Base-by-base conservation (phyloP, 495 filamentous ascomycete genomes). In the Trichoderma parareesei region DNA sequence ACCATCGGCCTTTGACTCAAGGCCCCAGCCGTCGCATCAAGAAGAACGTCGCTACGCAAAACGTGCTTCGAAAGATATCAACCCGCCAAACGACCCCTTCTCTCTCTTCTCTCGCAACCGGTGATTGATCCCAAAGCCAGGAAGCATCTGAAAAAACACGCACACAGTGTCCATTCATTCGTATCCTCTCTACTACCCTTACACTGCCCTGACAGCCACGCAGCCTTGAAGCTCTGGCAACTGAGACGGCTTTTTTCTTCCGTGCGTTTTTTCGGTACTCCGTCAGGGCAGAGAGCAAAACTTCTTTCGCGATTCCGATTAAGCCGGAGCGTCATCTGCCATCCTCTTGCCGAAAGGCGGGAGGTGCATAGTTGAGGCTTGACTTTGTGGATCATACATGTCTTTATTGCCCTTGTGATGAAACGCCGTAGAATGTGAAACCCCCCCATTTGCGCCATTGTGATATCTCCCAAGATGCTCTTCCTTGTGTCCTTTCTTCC, bases 291-390 rank as follows among this genome's bases (percentile, higher is more conserved):
- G 70, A 82, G 71, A 82, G 61, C 70, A 79, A 68, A 49, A 5
- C 42, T n/a, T 13, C 43, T 46, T 49, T 60, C 44, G 59, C 74
- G 89, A 88, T 87, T 88, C 84, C 89, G 86, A 94, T 91, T 96
- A 94, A 96, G 91, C 91, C 90, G 91, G 91, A 93, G 91, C 90
- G 81, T 80, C 85, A 73, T 75, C 72, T 81, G 71, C 69, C 76
- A 79, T 77, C 71, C 73, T 85, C 84, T 87, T 87, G 79, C 85
- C 83, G 90, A 93, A 78, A 93, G 87, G 84, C 80, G 76, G 79
- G 77, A 73, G 87, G 84, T 87, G 87, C 86, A 82, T 94, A 87
- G 90, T 87, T 82, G 84, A 81, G 76, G 90, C 85, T 93, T 94
- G 91, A 60, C 90, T 96, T 87, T 87, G 89, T 83, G 85, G 89